phyloP scores from a whole-genome alignment of 768 basidiomycete species.

The Lactifluus volemus region DNA sequence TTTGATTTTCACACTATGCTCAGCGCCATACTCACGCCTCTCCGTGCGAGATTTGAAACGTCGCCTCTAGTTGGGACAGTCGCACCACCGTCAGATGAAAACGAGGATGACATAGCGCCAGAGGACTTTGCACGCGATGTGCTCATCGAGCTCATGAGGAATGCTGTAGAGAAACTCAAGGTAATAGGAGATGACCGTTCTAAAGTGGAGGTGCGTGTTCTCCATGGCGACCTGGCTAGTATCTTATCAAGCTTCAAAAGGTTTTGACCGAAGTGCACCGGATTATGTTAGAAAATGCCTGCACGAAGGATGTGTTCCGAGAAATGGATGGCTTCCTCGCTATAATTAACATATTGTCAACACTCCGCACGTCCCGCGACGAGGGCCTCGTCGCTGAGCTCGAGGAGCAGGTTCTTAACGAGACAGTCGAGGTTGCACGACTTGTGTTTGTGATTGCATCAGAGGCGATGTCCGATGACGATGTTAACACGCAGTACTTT shows the following conservation, averaged over 20 bases:
- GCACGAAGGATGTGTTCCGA: constrained; percentile 67
- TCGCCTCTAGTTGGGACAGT: constrained; percentile 11
- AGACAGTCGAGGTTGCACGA: constrained; percentile 44
- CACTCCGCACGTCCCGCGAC: constrained; percentile 33
- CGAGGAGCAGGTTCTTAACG: constrained; percentile 31
- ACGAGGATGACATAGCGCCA: constrained; percentile 38
- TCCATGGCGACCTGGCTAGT: background rate
- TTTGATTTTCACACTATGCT: constrained; percentile 22
- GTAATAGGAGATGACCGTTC: constrained; percentile 37
- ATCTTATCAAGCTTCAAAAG: constrained; percentile 28
- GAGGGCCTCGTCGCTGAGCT: constrained; percentile 29
- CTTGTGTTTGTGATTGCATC: constrained; percentile 57
- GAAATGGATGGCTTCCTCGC: constrained; percentile 77
- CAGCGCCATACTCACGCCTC: constrained; percentile 28
- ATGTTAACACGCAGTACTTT: constrained; percentile 54
- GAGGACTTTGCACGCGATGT: constrained; percentile 72
- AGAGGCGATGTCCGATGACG: constrained; percentile 51
- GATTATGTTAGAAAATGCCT: constrained; percentile 54
- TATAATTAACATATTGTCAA: constrained; percentile 64
- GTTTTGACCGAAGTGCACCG: constrained; percentile 57
- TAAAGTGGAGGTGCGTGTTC: constrained; percentile 42
- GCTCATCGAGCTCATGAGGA: constrained; percentile 60
- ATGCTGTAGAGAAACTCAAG: constrained; percentile 63
- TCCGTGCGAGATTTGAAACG: constrained; percentile 28
- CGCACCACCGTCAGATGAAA: constrained; percentile 1